Evolutionary conservation across 2,329 filamentous ascomycete genomes (phyloP), one percentile per base, ranked within the genome.

Genomic region (Colletotrichum navitas): DNA sequence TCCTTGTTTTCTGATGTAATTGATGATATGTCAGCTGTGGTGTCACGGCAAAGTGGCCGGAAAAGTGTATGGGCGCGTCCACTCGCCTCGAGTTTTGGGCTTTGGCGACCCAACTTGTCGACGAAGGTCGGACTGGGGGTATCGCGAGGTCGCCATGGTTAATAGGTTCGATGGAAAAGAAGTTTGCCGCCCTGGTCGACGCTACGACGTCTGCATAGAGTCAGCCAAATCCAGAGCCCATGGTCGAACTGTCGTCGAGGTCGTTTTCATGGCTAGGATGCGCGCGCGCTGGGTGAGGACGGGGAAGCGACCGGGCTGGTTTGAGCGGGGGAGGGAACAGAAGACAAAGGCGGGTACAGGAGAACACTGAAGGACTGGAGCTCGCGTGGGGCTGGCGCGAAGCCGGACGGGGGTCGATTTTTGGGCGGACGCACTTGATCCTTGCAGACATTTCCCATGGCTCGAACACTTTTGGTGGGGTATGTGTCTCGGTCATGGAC

Each of bases 1-100:
- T 97, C 94, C 83, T 95, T 97, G 81, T 93, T 93, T 83, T 93
- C 92, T 92, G 75, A 56, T 68, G 68, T 54, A 64, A 61, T 63
- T 68, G 56, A 64, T 51, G 62, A 49, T 51, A 55, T 59, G 66
- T 79, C 72, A 78, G 74, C 62, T 18, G 60, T 52, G 24, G 11
- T 41, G 67, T 24, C 47, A 39, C 56, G 21, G 24, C 18, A 49
- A 65, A 18, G 54, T 49, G 56, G 69, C 77, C 64, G 75, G 76
- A 63, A 54, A 21, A 14, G 49, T 45, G 47, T 32, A 12, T 16
- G 41, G 29, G 58, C 32, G 49, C 55, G 63, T 58, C 49, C 51
- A 82, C 85, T 76, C 80, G 87, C 86, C 86, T 81, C 87, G 85
- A 75, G 83, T 84, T 78, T 89, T 90, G 36, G 87, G 85, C 79